These are phyloP conservation scores for Aspergillus chevalieri DNA, from an alignment of 2,329 filamentous ascomycete species.

Conservation along the genomic window DNA sequence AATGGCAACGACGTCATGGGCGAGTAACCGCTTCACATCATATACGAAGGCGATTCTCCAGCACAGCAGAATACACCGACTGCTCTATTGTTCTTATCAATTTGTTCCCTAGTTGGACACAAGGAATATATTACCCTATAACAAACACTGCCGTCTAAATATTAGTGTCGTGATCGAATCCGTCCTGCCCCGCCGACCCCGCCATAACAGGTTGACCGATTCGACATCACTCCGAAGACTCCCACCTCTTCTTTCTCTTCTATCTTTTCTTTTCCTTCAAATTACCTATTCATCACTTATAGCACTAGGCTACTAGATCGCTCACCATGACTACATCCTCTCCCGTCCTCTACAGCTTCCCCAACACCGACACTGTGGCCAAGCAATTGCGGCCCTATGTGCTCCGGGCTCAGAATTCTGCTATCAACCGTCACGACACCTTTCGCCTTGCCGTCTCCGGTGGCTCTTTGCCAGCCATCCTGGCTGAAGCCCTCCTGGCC, in stretches of 20 bases:
- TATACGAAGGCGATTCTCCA: too few species aligned
- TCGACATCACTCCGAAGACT: neutral
- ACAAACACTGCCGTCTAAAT: too few species aligned
- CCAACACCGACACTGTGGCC: slow-evolving; percentile 63
- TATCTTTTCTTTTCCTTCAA: slow-evolving; percentile 1
- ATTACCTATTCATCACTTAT: slow-evolving; percentile 2
- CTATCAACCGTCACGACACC: slow-evolving; percentile 68
- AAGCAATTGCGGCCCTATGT: slow-evolving; percentile 74
- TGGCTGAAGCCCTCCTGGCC: slow-evolving; percentile 74
- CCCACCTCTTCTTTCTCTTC: neutral
- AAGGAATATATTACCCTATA: neutral
- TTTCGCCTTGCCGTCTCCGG: slow-evolving; percentile 94
- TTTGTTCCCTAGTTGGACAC: too few species aligned
- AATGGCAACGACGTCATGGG: too few species aligned
- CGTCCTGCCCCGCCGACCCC: neutral
- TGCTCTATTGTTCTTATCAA: too few species aligned
- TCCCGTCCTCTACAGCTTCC: slow-evolving; percentile 72
- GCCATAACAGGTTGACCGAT: neutral
- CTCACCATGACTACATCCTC: slow-evolving; percentile 34
- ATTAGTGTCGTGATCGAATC: neutral
- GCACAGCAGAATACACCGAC: too few species aligned
- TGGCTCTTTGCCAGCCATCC: slow-evolving; percentile 81
- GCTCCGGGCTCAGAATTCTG: slow-evolving; percentile 71
- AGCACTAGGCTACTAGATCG: slow-evolving; percentile 1
- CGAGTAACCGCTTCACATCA: too few species aligned